Evolutionary conservation across 305 asterid species (phyloP), one percentile per base, ranked within the genome.

Genomic region (Petunia hybrid): DNA sequence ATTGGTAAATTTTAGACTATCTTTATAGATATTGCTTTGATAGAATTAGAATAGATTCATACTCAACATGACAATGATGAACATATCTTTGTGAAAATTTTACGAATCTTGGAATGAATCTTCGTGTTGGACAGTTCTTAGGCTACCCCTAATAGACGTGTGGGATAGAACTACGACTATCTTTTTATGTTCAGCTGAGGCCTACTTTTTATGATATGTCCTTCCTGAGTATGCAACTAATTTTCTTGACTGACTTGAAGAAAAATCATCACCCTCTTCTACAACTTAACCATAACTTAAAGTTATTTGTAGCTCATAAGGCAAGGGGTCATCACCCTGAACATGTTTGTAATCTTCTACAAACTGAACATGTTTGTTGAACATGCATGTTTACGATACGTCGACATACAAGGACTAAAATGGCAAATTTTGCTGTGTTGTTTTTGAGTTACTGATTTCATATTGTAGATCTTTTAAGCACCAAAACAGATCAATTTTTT

Each of bases 41-140:
- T 31, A n/a, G 39, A 9, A 31, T 12, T 40, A 77, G 35, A 42
- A 42, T 40, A 41, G 43, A 61, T 60, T 2, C 31, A 64, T 78
- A 45, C 74, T 60, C 56, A 64, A 78, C n/a, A 12, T 45, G 42
- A 78, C 62, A 62, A 78, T 78, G 81, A 78, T 78, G 61, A 77
- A 41, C 38, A 45, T 77, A 73, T 73, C 45, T 73, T 31, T 43
- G 12, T 42, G 0, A 51, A 9, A 1, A 1, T 12, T 77, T 6
- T 43, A 36, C 59, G 51, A 51, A 51, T 73, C 46, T 51, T 73
- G 63, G 45, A 73, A 51, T 73, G 78, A 73, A 73, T 73, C 46
- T 51, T 51, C 63, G 53, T 51, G 3, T n/a, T 51, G 16, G 61
- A 73, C 77, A 46, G 31, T 36, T 73, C 4, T 35, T 36, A 73